Conservation (phyloP, 2,329 filamentous ascomycete species). For the Neopestalotiopsis rosae region DNA sequence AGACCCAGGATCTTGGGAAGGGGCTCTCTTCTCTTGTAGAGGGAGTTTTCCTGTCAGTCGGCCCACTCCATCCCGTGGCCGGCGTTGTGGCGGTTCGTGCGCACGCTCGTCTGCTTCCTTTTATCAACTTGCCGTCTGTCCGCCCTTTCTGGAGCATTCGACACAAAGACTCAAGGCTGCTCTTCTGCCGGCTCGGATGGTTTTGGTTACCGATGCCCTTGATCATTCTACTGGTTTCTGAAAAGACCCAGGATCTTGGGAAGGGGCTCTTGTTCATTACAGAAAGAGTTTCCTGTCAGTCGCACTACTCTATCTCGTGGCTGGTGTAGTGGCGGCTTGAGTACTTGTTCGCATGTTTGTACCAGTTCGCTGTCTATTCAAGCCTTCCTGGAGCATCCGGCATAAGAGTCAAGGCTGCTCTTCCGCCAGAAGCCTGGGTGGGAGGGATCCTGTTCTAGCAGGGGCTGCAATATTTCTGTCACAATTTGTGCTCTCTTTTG, state of each 20-base stretch:
- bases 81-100: slow-evolving; percentile 3
- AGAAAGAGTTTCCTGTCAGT: slow-evolving; percentile 9
- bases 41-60: slow-evolving; percentile 6
- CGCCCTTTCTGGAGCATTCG: background rate
- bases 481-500: background rate
- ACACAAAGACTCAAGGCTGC: slow-evolving; percentile 1
- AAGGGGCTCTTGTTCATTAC: slow-evolving; percentile 2
- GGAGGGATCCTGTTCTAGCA: slow-evolving; percentile 14
- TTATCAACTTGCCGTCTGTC: background rate
- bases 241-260: slow-evolving; percentile 9
- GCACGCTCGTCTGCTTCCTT: slow-evolving; percentile 6
- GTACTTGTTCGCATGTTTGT: background rate
- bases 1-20: slow-evolving; percentile 12
- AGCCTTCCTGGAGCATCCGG: background rate
- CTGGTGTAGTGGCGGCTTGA: background rate
- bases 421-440: slow-evolving; percentile 18
- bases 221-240: background rate
- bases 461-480: background rate
- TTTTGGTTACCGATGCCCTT: background rate
- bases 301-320: slow-evolving; percentile 10
- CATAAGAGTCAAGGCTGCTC: slow-evolving; percentile 18
- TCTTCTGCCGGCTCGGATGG: background rate
- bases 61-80: slow-evolving; percentile 9
- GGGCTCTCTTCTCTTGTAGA: slow-evolving; percentile 8
- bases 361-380: background rate